Base-by-base conservation (phyloP, 345 rosid genomes). In the Brassica cretica region DNA sequence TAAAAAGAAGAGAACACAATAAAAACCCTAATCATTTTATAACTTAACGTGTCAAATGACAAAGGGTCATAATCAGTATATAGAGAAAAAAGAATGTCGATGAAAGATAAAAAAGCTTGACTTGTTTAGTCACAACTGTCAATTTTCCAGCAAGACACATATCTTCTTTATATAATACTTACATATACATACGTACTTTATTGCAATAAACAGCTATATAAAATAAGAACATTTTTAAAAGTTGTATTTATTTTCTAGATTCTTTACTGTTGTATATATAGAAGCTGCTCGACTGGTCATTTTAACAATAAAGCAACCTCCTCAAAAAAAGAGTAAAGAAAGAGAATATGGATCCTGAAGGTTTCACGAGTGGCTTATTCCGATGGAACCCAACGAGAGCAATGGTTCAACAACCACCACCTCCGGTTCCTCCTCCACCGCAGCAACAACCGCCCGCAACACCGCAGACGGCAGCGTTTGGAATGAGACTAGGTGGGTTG, bases 281-380 rank as follows among this genome's bases (percentile, higher is more conserved):
- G 55, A 61, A 35, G 75, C 24, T 62, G 66, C 78, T 77, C 75
- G 63, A 66, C 2, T 60, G 60, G 76, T 75, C 74, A 46, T 30
- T 76, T 64, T 56, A 37, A 73, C 74, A 70, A 61, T 73, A 68
- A 79, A 73, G 75, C 82, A 73, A 15, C 62, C 66, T 14, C 15
- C 74, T 41, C 78, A 69, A 62, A 73, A 66, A 33, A 41, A 41
- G 61, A 67, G 58, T 32, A 44, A 12, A 61, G 58, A 71, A 46
- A 70, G 44, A 66, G n/a, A 64, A 4, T 15, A 72, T 93, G 98
- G 98, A 93, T 76, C 96, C 94, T 9, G 96, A 91, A 70, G 90
- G 90, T 5, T 93, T 91, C 84, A 78, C 91, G 33, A 88, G 85
- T 41, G 87, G 87, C 67, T 87, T 88, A 77, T 90, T 90, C 89